Conservation (phyloP, 169 alveolate genomes). For the Plasmodium malariae region DNA sequence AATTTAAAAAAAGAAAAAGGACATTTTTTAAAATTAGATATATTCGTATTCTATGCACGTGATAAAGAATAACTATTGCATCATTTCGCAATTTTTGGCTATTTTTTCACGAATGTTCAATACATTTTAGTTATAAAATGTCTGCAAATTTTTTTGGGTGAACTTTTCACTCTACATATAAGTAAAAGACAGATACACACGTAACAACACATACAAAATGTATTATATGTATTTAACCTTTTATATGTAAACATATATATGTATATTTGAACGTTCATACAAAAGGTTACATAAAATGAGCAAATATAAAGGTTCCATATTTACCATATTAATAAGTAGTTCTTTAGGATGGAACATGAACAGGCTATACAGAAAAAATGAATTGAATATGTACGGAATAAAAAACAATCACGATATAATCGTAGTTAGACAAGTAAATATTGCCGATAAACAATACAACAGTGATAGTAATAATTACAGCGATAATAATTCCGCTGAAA, state of each 20-base stretch:
- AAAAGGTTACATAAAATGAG: constrained; percentile 10
- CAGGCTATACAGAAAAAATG: constrained; percentile 39
- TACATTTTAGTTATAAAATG: neutral
- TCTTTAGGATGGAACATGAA: constrained; percentile 65
- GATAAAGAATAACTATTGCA: neutral
- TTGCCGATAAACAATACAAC: constrained; percentile 30
- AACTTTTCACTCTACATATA: no score
- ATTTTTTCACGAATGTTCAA: neutral
- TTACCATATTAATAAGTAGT: constrained; percentile 27
- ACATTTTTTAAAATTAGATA: neutral
- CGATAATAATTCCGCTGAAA: neutral
- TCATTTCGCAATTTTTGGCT: neutral
- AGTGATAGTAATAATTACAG: neutral
- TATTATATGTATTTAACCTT: no score
- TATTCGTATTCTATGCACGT: neutral
- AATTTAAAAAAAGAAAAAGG: neutral
- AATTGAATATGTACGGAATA: constrained; percentile 28
- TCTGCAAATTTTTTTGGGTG: neutral
- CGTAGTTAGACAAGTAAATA: constrained; percentile 58
- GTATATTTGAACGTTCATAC: neutral
- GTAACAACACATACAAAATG: no score
- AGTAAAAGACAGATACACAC: no score
- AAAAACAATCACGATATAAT: constrained; percentile 41
- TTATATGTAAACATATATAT: neutral
- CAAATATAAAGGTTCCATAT: constrained; percentile 39